Conservation (phyloP, 192 early-diverging fungal species). For the Cladochytrium replicatum region DNA sequence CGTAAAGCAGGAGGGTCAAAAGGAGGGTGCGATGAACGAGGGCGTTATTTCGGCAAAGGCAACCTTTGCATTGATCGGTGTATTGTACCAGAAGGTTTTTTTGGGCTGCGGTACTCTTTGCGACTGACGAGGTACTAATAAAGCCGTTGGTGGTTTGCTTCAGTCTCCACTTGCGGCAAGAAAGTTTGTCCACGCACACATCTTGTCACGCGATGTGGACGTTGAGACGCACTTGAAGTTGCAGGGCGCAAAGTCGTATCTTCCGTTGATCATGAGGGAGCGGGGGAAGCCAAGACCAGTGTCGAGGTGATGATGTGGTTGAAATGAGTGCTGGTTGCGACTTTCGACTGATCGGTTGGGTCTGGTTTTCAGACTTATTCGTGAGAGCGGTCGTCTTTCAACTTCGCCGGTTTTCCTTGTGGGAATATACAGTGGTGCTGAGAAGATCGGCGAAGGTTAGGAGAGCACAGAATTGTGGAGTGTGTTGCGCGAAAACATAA, state of each 20-base stretch:
- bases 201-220: constrained; percentile 61
- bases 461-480: constrained; percentile 6
- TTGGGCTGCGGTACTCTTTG: background rate
- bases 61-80: constrained; percentile 74
- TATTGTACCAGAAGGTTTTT: constrained; percentile 53
- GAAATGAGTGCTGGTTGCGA: constrained; percentile 3
- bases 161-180: constrained; percentile 59
- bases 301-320: constrained; percentile 37
- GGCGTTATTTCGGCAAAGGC: constrained; percentile 46
- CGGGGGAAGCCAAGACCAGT: constrained; percentile 52
- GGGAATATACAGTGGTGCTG: constrained; percentile 76
- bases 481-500: background rate
- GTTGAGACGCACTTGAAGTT: constrained; percentile 50
- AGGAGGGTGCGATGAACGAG: constrained; percentile 6
- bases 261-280: constrained; percentile 51
- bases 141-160: constrained; percentile 4
- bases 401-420: constrained; percentile 83
- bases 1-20: no score
- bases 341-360: constrained; percentile 1
- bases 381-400: constrained; percentile 81
- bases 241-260: constrained; percentile 59
- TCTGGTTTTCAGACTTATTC: constrained; percentile 47
- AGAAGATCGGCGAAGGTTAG: constrained; percentile 75
- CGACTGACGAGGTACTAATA: background rate
- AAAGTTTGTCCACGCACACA: constrained; percentile 63